Base-by-base conservation (phyloP, 257 asterid genomes). In the Solanum sitiens region DNA sequence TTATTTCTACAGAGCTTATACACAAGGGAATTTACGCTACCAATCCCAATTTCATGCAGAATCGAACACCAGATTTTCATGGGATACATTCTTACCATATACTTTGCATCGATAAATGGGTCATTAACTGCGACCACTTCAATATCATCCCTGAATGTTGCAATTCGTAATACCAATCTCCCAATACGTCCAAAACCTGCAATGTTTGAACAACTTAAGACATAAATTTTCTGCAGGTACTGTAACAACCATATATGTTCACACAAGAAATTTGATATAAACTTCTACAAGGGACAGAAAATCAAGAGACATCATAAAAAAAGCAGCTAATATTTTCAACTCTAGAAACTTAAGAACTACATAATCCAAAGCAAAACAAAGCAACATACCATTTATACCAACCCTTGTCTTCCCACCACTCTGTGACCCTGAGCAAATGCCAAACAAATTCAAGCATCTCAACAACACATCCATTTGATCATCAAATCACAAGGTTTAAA, bases 171-270 rank as follows among this genome's bases (percentile, higher is more conserved):
- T 32, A 97, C 96, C 76, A 97, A 91, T 90, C 99, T 94, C 70
- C 99, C 99, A 86, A 97, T 97, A 56, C 99, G 98, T 67, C 99
- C 99, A 91, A 97, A 97, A 84, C 99, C 99, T 97, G 90, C 92
- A 90, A 25, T 53, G 72, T 59, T 88, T 68, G 30, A 87, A 63
- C 16, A 45, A 45, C 39, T 79, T 79, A 79, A 79, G 67, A 79
- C 67, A 79, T 45, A 61, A 6, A 45, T 45, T 27, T 77, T 45
- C 16, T 8, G 37, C 14, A 30, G 33, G 59, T 23, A 12, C 37
- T 40, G 14, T 1, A 3, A 76, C 67, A 79, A 27, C 42, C 50
- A 45, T 9, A 15, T 27, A 27, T 5, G 16, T 15, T 15, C 63
- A 79, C 16, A 79, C 25, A 27, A 74, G 11, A 74, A 74, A 39